Evolutionary conservation across 208 protist species (phyloP), one percentile per base, ranked within the genome.

Genomic region (Crithidia acanthocephali): DNA sequence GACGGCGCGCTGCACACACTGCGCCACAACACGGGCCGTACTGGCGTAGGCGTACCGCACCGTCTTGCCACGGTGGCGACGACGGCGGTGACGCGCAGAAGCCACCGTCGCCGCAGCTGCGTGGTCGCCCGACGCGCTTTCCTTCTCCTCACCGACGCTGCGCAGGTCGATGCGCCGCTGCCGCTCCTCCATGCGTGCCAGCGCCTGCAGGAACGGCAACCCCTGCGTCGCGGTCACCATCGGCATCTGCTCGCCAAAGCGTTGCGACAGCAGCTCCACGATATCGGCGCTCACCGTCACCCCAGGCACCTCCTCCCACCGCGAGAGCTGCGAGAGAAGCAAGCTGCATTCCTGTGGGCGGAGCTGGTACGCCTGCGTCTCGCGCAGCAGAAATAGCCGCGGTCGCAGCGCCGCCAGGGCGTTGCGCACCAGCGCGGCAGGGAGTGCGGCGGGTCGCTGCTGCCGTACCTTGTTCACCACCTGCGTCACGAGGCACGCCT

Each of bases 241-340:
- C 18, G 76, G 55, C 61, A 92, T 84, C 51, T 87, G 78, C 47
- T 72, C 60, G 5, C 66, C 45, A 68, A 96, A 92, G 53, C 72
- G 80, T 23, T 73, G 61, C 35, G 81, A 96, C 23, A 96, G 77
- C 48, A 93, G 76, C 65, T 93, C 84, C 7, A 90, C 53, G 40
- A 93, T 33, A 58, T 95, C 91, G 1, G 80, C 79, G 30, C 61
- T 67, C 23, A 80, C 47, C 20, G 53, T 59, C 32, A 64, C 78
- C 18, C 72, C 68, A 16, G 70, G 23, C 68, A 80, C 72, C 76
- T 82, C 68, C 28, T 90, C 81, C 68, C 83, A 86, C 16, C 85
- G 85, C 10, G 88, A 83, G 27, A 93, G 72, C 44, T 58, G 80
- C 16, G 81, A 72, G 20, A 93, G 50, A 16, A 93, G 75, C 10